Conservation (phyloP, 2,329 filamentous ascomycete species). For the Coniochaeta pulveracea region DNA sequence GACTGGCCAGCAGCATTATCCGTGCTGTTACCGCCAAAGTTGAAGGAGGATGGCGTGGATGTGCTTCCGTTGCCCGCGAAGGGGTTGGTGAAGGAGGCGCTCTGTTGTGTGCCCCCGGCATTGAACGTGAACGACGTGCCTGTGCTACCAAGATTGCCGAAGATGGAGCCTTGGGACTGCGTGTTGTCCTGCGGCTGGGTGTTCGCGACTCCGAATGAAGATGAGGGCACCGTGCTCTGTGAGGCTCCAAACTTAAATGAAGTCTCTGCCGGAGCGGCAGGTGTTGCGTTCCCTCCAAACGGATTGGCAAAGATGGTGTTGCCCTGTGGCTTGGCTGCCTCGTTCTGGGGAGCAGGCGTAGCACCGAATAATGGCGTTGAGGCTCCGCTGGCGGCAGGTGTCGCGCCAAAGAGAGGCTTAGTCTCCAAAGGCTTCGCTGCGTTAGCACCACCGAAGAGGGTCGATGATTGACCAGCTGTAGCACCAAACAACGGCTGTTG, state of each 20-base stretch:
- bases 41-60: constrained; percentile 20
- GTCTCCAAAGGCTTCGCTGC: constrained; percentile 13
- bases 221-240: constrained; percentile 5
- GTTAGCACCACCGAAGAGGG: constrained; percentile 22
- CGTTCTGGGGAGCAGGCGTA: constrained; percentile 31
- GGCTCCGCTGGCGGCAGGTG: constrained; percentile 25
- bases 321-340: constrained; percentile 10
- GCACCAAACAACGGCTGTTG: constrained; percentile 19
- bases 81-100: constrained; percentile 25
- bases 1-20: constrained; percentile 14
- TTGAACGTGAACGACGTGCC: constrained; percentile 27
- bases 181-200: constrained; percentile 8
- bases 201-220: constrained; percentile 5
- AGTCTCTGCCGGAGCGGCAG: constrained; percentile 6
- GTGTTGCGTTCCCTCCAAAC: constrained; percentile 5
- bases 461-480: constrained; percentile 9
- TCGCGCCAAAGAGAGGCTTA: constrained; percentile 29
- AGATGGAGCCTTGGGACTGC: constrained; percentile 11
- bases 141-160: constrained; percentile 16
- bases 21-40: constrained; percentile 25
- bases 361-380: constrained; percentile 25
- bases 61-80: constrained; percentile 20
- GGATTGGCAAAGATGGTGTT: constrained; percentile 8
- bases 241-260: constrained; percentile 7
- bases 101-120: constrained; percentile 16